Conservation (phyloP, 768 basidiomycete species). For the Lactifluus hygrophoroides region DNA sequence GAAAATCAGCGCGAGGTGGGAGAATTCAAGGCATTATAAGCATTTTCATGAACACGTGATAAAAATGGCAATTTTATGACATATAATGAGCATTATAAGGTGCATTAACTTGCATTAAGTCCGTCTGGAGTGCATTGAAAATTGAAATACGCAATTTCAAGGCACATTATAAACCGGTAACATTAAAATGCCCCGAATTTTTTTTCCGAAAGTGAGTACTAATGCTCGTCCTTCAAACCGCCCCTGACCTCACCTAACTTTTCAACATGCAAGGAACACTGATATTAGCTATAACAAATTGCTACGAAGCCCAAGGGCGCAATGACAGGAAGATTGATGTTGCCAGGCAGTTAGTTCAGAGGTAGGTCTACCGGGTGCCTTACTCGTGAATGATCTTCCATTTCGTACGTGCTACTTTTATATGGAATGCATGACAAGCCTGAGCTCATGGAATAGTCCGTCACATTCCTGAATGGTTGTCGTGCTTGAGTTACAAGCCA, state of each 20-base stretch:
- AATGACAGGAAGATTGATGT: background rate
- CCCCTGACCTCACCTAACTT: background rate
- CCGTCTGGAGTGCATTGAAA: too few relatives aligned
- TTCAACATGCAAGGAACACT: background rate
- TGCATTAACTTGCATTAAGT: too few relatives aligned
- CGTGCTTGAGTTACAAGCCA: conserved; percentile 7
- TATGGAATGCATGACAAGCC: background rate
- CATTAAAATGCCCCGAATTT: too few relatives aligned
- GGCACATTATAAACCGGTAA: too few relatives aligned
- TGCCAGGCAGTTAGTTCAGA: background rate
- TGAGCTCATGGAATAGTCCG: background rate
- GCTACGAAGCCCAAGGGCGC: background rate
- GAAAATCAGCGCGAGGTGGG: background rate
- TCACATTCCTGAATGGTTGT: conserved; percentile 2
- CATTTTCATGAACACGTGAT: too few relatives aligned
- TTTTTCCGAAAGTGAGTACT: too few relatives aligned
- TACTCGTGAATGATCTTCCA: conserved; percentile 13
- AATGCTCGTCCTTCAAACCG: background rate
- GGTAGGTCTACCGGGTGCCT: background rate
- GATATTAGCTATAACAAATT: background rate
- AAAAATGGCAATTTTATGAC: too few relatives aligned
- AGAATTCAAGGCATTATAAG: too few relatives aligned
- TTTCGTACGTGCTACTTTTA: background rate
- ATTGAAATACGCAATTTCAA: too few relatives aligned
- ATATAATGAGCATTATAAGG: too few relatives aligned